A percentile compares a stretch with the other conserved stretches of the same genome.
phyloP scores from a whole-genome alignment of 805 yeast genomes.

The Suhomyces emberorum region DNA sequence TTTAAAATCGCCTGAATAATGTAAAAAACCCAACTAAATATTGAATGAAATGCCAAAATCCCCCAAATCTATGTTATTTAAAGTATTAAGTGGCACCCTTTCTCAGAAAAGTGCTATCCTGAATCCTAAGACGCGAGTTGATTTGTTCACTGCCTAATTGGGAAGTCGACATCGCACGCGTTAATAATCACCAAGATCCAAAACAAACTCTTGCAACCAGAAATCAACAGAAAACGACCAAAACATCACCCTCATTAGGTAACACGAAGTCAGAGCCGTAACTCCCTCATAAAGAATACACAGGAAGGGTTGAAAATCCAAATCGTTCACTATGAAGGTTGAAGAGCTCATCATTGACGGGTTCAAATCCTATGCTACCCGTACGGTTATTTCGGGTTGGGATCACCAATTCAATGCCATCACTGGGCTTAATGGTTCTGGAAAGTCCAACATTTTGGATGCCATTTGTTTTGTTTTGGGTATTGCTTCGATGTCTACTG shows the following conservation, averaged over 20 bases:
- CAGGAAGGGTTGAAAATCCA: too few species aligned
- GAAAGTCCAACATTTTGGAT: conserved; percentile 93
- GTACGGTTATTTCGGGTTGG: conserved; percentile 95
- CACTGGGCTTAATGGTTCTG: conserved; percentile 96
- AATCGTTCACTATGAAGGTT: conserved; percentile 79
- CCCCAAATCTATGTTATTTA: too few species aligned
- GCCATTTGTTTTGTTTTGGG: conserved; percentile 99
- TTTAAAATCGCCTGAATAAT: too few species aligned
- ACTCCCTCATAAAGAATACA: too few species aligned
- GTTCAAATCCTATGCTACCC: conserved; percentile 93
- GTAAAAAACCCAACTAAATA: too few species aligned
- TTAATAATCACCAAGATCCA: conserved; percentile 2
- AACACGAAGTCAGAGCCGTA: too few species aligned
- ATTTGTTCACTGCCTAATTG: conserved; percentile 9
- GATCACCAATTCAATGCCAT: conserved; percentile 96
- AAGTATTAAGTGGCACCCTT: too few species aligned
- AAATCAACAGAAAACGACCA: conserved; percentile 1
- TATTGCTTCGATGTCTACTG: conserved; percentile 89
- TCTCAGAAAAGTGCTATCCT: too few species aligned
- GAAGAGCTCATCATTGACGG: conserved; percentile 97
- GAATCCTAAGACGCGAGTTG: too few species aligned
- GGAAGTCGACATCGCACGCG: conserved; percentile 15
- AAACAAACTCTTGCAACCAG: not conserved
- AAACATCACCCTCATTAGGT: too few species aligned
- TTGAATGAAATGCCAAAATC: too few species aligned